Base-by-base conservation (phyloP, 2,329 filamentous ascomycete genomes). In the Colletotrichum incanum region DNA sequence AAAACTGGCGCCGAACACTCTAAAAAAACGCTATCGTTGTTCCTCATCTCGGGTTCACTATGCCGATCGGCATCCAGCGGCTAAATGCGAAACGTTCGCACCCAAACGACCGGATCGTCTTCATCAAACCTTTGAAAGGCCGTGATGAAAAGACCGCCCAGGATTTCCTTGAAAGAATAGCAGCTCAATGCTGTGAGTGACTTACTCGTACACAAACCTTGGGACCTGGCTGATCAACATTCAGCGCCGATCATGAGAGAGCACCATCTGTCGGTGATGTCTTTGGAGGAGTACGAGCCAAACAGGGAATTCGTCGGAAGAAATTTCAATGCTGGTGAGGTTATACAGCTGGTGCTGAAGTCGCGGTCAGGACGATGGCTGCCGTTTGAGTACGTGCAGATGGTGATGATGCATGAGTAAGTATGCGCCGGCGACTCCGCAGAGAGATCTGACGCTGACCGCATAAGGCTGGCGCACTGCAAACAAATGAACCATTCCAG, bases 331-430 rank as follows among this genome's bases (percentile, higher is more conserved):
- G 93, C 92, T 9, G 95, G 94, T 43, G 94, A 97, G 80, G 92
- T 96, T 45, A 90, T 97, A 62, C 94, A 97, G 82, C 87, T 97
- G 1, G 94, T 97, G 1, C 87, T 97, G 34, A 92, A 92, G 76
- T 90, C 93, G 0, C 88, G 87, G 0, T 85, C 83, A 5, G 89
- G 90, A 34, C 88, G 84, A 71, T 97, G 94, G 94, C 85, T 97
- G 28, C 93, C 93, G 0, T 95, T 96, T 78, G 86, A 90, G 73
- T 94, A 95, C 78, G 93, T 97, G 20, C 93, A 96, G 82, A 96
- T 96, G 93, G 94, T 97, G 75, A 97, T 97, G 94, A 95, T 97
- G 90, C 94, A 97, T 80, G 94, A 96, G 84, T 85, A 75, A 55
- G 82, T 78, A 37, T 49, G 43, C 3, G 34, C 5, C 0, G 39